Percentiles rank a stretch among this genome's conserved stretches.
phyloP scores from a whole-genome alignment of 306 rosid species.

The Mucuna pruriens region DNA sequence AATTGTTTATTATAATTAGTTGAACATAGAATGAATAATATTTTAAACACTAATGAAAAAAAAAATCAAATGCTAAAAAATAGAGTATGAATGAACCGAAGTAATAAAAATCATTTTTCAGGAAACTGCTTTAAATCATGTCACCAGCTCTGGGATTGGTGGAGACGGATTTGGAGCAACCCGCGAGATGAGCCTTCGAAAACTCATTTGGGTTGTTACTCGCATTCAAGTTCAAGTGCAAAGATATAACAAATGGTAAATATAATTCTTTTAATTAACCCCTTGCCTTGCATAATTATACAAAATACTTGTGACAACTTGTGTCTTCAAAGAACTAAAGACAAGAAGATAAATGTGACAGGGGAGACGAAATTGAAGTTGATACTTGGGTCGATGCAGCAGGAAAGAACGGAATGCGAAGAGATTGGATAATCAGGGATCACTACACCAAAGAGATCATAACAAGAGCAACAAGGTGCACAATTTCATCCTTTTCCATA shows the following conservation, averaged over 20 bases:
- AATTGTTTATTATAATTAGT: background rate
- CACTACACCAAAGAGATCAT: slow-evolving; percentile 70
- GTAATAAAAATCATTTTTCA: slow-evolving; percentile 18
- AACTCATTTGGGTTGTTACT: slow-evolving; percentile 93
- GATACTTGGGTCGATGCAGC: slow-evolving; percentile 97
- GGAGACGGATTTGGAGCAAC: slow-evolving; percentile 92
- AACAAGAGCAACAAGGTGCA: slow-evolving; percentile 83
- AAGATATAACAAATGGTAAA: slow-evolving; percentile 81
- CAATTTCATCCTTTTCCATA: background rate
- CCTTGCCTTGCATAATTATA: background rate
- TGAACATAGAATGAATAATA: background rate
- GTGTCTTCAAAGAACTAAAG: background rate
- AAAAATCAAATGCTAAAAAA: too few species aligned
- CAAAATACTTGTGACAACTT: background rate
- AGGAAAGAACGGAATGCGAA: slow-evolving; percentile 93
- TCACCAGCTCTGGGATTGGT: slow-evolving; percentile 77
- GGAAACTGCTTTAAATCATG: slow-evolving; percentile 95
- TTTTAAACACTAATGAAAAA: background rate
- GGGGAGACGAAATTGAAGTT: slow-evolving; percentile 94
- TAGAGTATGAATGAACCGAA: background rate
- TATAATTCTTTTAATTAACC: background rate
- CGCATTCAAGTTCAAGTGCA: slow-evolving; percentile 88
- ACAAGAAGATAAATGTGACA: slow-evolving; percentile 37
- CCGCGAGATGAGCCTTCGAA: slow-evolving; percentile 83
- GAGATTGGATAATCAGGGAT: slow-evolving; percentile 94